Conservation (phyloP, 805 yeast genomes). For the Clavispora phyllophila region DNA sequence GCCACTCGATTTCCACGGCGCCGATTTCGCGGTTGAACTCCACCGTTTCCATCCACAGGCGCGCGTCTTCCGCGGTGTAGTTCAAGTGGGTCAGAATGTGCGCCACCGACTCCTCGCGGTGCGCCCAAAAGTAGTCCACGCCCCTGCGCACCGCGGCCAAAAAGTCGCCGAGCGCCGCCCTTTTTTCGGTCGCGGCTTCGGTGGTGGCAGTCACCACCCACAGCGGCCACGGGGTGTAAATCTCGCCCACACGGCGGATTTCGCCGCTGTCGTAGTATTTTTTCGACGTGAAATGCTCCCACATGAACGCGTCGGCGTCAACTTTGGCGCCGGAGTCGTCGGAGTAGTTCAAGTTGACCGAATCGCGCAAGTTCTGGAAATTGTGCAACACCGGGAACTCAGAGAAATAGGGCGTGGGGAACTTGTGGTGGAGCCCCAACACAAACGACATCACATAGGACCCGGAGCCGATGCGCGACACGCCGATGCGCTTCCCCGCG, state of each 20-base stretch:
- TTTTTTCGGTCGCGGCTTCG: conserved; percentile 27
- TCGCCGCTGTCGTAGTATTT: conserved; percentile 76
- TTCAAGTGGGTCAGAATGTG: conserved; percentile 66
- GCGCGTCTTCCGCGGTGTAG: conserved; percentile 72
- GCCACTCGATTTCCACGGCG: conserved; percentile 39
- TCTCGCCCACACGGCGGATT: conserved; percentile 78
- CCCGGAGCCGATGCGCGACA: conserved; percentile 85
- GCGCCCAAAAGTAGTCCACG: conserved; percentile 52
- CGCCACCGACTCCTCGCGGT: conserved; percentile 61
- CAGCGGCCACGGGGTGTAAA: conserved; percentile 95
- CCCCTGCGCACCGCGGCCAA: conserved; percentile 60
- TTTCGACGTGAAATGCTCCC: conserved; percentile 92
- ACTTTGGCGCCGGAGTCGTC: conserved; percentile 28
- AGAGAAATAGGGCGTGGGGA: conserved; percentile 46
- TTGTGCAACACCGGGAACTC: conserved; percentile 57
- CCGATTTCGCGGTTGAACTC: conserved; percentile 47
- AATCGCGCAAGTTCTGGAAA: conserved; percentile 71
- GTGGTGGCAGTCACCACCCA: conserved; percentile 70
- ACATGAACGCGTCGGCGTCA: conserved; percentile 81
- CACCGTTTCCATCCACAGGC: conserved; percentile 79
- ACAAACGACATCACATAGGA: conserved; percentile 90
- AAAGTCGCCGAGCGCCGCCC: conserved; percentile 32
- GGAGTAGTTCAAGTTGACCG: conserved; percentile 54
- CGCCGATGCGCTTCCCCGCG: conserved; percentile 63
- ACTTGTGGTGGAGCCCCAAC: conserved; percentile 57